Conservation (phyloP, 2,329 filamentous ascomycete genomes). For the Trichoderma koningiopsis region DNA sequence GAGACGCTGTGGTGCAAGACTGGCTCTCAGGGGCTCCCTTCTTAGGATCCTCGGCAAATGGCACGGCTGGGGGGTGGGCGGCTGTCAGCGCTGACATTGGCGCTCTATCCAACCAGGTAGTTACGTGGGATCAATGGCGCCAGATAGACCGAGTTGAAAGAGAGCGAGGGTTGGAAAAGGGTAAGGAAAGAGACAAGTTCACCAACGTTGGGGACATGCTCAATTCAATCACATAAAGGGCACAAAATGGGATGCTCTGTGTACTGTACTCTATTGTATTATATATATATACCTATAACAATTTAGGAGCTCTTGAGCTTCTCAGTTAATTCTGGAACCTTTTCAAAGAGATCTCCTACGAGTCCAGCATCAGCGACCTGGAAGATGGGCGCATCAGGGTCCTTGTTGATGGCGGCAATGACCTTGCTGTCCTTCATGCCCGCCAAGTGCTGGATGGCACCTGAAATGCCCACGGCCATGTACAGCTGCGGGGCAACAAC, state of each 20-base stretch:
- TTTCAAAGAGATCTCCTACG: conserved; percentile 93
- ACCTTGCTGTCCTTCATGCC: conserved; percentile 99
- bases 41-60: conserved; percentile 32
- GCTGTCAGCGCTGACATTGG: conserved; percentile 64
- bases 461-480: conserved; percentile 92
- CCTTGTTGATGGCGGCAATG: conserved; percentile 98
- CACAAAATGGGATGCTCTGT: background rate
- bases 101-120: conserved; percentile 58
- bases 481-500: conserved; percentile 96
- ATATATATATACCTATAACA: conserved; percentile 31
- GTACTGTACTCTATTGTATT: conserved; percentile 22
- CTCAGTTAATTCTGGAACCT: conserved; percentile 92
- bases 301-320: conserved; percentile 71
- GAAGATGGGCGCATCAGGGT: conserved; percentile 95
- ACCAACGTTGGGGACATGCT: conserved; percentile 61
- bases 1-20: conserved; percentile 79
- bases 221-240: conserved; percentile 46
- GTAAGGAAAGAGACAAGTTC: conserved; percentile 79
- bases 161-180: conserved; percentile 62
- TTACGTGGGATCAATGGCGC: conserved; percentile 83
- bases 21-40: conserved; percentile 57
- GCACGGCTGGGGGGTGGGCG: conserved; percentile 66
- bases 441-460: conserved; percentile 95
- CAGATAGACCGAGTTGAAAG: conserved; percentile 80
- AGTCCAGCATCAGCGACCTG: conserved; percentile 95